These are phyloP conservation scores for Yamadazyma conglobata DNA, from an alignment of 1,139 yeast genomes.

Conservation along the genomic window DNA sequence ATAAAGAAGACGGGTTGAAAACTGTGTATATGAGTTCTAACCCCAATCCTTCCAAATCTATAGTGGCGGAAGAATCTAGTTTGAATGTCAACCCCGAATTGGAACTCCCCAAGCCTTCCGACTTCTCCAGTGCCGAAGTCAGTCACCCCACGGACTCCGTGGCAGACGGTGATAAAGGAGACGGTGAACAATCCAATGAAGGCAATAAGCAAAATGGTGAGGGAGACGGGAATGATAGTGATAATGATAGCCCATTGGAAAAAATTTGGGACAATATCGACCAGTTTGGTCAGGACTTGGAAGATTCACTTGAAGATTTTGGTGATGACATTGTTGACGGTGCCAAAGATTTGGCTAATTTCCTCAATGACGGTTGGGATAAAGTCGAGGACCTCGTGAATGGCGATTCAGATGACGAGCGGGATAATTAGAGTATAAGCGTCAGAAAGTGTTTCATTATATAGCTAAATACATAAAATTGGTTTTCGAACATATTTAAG, in stretches of 20 bases:
- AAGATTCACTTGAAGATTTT: slow-evolving; percentile 14
- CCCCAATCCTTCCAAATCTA: slow-evolving; percentile 15
- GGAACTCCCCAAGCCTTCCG: slow-evolving; percentile 35
- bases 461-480: neutral
- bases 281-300: slow-evolving; percentile 18
- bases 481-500: too few species aligned
- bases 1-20: slow-evolving; percentile 7
- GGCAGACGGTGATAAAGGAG: slow-evolving; percentile 1
- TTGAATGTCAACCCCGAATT: slow-evolving; percentile 14
- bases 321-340: slow-evolving; percentile 15
- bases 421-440: neutral
- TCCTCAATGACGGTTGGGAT: slow-evolving; percentile 8
- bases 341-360: slow-evolving; percentile 12
- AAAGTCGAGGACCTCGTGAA: slow-evolving; percentile 10
- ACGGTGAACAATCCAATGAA: too few species aligned
- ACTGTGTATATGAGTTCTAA: slow-evolving; percentile 9
- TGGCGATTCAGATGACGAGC: too few species aligned
- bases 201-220: too few species aligned
- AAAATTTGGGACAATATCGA: slow-evolving; percentile 23
- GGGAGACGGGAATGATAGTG: slow-evolving; percentile 12
- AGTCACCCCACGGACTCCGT: neutral
- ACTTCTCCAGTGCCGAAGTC: slow-evolving; percentile 15
- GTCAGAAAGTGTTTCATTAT: neutral
- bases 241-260: slow-evolving; percentile 14
- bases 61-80: slow-evolving; percentile 25